Conservation (phyloP, 2,329 filamentous ascomycete species). For the Microdochium trichocladiopsis region DNA sequence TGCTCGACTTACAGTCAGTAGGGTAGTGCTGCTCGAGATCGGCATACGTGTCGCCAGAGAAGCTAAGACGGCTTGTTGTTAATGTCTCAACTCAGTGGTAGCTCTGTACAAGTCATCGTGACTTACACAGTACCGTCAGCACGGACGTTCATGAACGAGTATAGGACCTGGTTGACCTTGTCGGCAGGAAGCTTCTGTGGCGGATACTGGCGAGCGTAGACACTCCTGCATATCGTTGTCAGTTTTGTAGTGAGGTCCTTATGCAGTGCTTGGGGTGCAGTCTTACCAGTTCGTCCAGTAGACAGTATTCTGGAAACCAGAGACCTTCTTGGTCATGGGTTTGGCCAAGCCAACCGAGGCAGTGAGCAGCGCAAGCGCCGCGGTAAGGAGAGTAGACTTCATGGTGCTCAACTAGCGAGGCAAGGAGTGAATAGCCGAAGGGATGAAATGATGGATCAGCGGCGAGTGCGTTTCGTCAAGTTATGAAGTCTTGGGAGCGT, state of each 20-base stretch:
- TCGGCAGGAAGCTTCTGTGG: slow-evolving; percentile 62
- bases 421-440: slow-evolving; percentile 1
- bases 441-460: neutral
- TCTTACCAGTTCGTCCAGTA: slow-evolving; percentile 43
- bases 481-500: no score
- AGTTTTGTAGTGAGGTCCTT: neutral
- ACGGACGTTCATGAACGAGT: slow-evolving; percentile 71
- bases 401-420: slow-evolving; percentile 2
- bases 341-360: neutral
- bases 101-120: neutral
- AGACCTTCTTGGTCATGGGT: slow-evolving; percentile 10
- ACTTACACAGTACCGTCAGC: slow-evolving; percentile 64
- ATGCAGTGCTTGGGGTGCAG: neutral
- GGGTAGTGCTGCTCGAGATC: slow-evolving; percentile 69
- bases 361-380: neutral
- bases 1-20: slow-evolving; percentile 46
- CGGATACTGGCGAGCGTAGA: slow-evolving; percentile 67
- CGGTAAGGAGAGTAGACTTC: neutral
- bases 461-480: neutral
- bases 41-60: slow-evolving; percentile 61
- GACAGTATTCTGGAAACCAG: slow-evolving; percentile 34
- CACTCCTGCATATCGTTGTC: slow-evolving; percentile 40
- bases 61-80: slow-evolving; percentile 22
- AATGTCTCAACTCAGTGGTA: slow-evolving; percentile 6
- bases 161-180: slow-evolving; percentile 72